Base-by-base conservation (phyloP, 75 land plant genomes). In the Pseudotsuga menziesii region DNA sequence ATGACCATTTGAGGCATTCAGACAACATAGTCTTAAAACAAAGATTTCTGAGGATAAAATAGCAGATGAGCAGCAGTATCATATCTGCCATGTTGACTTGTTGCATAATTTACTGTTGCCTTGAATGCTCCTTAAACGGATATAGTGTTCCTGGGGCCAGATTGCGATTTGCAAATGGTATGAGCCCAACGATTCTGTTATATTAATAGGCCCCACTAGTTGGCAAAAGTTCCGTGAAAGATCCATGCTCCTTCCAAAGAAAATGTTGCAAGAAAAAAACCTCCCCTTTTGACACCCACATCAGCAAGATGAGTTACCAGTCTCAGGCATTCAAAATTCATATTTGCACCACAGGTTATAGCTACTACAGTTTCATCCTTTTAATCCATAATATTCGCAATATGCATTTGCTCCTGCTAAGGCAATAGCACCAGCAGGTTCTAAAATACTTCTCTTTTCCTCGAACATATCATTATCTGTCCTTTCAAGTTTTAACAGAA, bases 401-500 rank as follows among this genome's bases (percentile, higher is more conserved):
- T 87, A 87, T 12, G 89, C 89, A 61, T 82, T 79, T 44, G 89
- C 89, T 67, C 89, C 89, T 61, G 89, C 89, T 61, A 87, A 75
- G 55, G 89, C 81, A 29, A 87, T 74, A 48, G 89, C 89, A 23
- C 89, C 89, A 57, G 89, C 89, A 58, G 89, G 89, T 73, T 87
- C 89, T 60, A 87, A 64, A 73, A 87, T 87, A 74, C 88, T 85
- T 64, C 89, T 78, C 54, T 82, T 87, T 76, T 87, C 89, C 72
- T 87, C 89, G 67, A 87, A 87, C 89, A 85, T 82, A 58, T 87
- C 89, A n/a, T n/a, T n/a, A n/a, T n/a, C n/a, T n/a, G n/a, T n/a
- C n/a, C n/a, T n/a, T n/a, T n/a, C n/a, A n/a, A n/a, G n/a, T n/a
- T n/a, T n/a, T n/a, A n/a, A n/a, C n/a, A n/a, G n/a, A n/a, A n/a